Evolutionary conservation across 345 rosid species (phyloP).

Genomic region (Brassica napus): Da-Ae NC_063449.1:46725001-46725500

Average conservation of each 20-base stretch:
- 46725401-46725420: neutral
- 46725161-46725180: neutral
- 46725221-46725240: neutral
- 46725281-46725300: neutral
- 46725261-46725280: neutral
- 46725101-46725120: neutral
- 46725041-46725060: constrained; percentile 20
- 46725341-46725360: neutral
- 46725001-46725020: constrained; percentile 24
- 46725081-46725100: constrained; percentile 2
- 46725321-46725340: neutral
- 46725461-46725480: too few relatives aligned
- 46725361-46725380: neutral
- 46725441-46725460: neutral
- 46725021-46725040: constrained; percentile 17
- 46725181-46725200: neutral
- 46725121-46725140: neutral
- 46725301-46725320: neutral
- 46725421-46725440: neutral
- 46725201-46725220: neutral
- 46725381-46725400: neutral
- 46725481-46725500: too few relatives aligned
- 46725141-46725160: constrained; percentile 1
- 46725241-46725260: too few relatives aligned
- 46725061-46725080: constrained; percentile 72